Percentiles rank a stretch among this genome's conserved stretches.
Evolutionary conservation across 306 rosid genomes (phyloP).

Genomic region (Biancaea sappan): DNA sequence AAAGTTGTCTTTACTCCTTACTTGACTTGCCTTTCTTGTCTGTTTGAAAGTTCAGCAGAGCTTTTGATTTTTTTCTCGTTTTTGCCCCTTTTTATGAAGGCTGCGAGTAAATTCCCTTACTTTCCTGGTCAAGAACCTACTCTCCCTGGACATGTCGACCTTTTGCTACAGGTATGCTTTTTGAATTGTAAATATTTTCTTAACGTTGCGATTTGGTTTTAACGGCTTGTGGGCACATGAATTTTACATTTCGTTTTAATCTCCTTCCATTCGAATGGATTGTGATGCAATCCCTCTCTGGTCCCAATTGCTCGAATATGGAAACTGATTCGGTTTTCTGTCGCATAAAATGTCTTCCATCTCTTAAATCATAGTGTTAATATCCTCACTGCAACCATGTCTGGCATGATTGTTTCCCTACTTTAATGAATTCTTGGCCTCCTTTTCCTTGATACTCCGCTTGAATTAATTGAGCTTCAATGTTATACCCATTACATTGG

Average conservation of each 20-base stretch:
- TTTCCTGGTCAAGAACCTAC: slow-evolving; percentile 79
- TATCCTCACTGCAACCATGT: neutral
- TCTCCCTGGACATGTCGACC: slow-evolving; percentile 64
- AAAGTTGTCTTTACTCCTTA: neutral
- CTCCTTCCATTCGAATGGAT: neutral
- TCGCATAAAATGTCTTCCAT: neutral
- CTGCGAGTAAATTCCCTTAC: slow-evolving; percentile 69
- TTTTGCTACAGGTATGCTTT: slow-evolving; percentile 69
- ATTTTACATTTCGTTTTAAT: slow-evolving; percentile 6
- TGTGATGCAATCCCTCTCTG: neutral
- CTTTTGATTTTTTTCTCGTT: neutral
- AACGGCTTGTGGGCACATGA: neutral
- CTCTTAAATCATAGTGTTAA: neutral
- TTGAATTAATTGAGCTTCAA: neutral
- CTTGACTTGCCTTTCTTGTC: neutral
- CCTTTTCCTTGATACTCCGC: neutral
- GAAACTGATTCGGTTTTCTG: slow-evolving; percentile 19
- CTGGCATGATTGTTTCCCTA: neutral
- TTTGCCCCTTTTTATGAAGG: slow-evolving; percentile 44
- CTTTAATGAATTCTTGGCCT: neutral
- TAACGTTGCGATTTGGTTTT: slow-evolving; percentile 1
- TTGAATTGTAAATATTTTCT: neutral
- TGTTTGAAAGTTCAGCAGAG: neutral
- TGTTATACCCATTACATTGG: neutral
- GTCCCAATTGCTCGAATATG: neutral